Base-by-base conservation (phyloP, 192 early-diverging fungal species). In the Martensiomyces pterosporus region DNA sequence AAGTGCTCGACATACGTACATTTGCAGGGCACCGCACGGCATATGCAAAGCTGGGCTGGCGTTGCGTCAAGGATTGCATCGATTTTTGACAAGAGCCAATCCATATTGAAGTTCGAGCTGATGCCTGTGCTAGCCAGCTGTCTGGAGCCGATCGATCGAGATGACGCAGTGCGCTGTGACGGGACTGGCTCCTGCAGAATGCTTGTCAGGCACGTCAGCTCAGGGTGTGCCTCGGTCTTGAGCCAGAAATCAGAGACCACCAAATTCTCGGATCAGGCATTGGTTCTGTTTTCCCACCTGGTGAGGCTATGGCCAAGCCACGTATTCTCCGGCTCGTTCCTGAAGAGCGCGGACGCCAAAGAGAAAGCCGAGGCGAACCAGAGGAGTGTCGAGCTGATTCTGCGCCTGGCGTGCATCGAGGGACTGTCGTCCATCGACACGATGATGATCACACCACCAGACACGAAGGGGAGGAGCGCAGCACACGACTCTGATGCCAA, bases 321-420 rank as follows among this genome's bases (percentile, higher is more conserved):
- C 19, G 42, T 53, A 8, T 73, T 59, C 26, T n/a, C 49, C 19
- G 34, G 23, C 3, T 16, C 18, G 15, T 33, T n/a, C 38, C 34
- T 8, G 29, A 32, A 12, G 5, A 12, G 12, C 29, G 12, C 6
- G 29, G 29, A 32, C 12, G 5, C 29, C 29, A 32, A 32, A 5
- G 29, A 32, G n/a, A 26, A 7, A 6, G 24, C 10, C 21, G 24
- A 38, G 37, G 10, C 17, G 37, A 19, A 42, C n/a, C 26, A 29
- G 6, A 55, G 35, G 18, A 52, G 46, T 3, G 51, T 60, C 3
- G 54, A 60, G 45, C 54, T 73, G 17, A 44, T 49, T 0, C 36
- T 73, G 21, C 56, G 69, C 1, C 50, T 73, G 29, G 57, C 62
- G 9, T 61, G 62, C 26, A 32, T 73, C 26, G 69, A 73, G 39